Base-by-base conservation (phyloP, 768 basidiomycete species). In the Cyclocybe aegerita region DNA sequence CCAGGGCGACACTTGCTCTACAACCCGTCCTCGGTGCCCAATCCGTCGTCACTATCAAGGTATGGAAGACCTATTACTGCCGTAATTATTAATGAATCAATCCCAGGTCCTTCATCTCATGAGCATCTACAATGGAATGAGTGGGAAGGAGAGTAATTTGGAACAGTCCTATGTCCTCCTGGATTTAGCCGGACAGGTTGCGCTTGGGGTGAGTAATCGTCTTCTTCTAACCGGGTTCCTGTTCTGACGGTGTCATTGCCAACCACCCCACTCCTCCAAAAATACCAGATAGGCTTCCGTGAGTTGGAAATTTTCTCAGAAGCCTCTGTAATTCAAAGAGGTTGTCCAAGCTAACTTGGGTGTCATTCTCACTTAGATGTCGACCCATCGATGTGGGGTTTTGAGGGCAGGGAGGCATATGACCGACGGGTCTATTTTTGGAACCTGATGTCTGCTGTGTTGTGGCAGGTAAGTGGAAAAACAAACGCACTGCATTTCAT, bases 351-450 rank as follows among this genome's bases (percentile, higher is more conserved):
- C 49, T 4, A 15, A 30, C 50, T 11, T 33, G 29, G 15, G 39
- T 46, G 16, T 41, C 33, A 16, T 38, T 45, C 43, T 55, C 46
- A 53, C 40, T n/a, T 52, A 77, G 75, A 80, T 58, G 65, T 78
- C 39, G 77, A 80, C 62, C 78, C 79, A 11, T 72, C 73, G 8
- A 64, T 72, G 56, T 82, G 80, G 80, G 69, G 73, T 35, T 70
- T 83, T 41, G 47, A 68, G 39, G 77, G 72, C 9, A 75, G 70
- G 45, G 79, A 79, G 39, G 76, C 74, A 6, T 81, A 82, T 53
- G 76, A 78, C 23, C 70, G 80, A 49, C 73, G 81, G 15, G 66
- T 72, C 7, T 81, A 77, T 65, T 82, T 82, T 62, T 82, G 79
- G 78, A 77, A 77, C 58, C 64, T 82, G 30, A 63, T 80, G 55